Conservation (phyloP, 495 filamentous ascomycete genomes). For the Talaromyces proteolyticus region DNA sequence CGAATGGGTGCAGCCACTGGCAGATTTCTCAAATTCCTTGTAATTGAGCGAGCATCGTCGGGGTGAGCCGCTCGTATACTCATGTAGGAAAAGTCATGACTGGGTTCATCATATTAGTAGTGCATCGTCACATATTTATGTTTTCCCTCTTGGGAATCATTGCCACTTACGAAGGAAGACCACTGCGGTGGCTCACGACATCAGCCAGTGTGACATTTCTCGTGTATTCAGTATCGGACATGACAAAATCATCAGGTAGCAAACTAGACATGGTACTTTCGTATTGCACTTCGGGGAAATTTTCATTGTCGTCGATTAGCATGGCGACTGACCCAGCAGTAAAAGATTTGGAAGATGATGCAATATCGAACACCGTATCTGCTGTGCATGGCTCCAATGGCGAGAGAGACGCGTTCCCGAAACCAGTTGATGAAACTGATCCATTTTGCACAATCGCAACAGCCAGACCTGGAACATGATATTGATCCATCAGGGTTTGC, state of each 20-base stretch:
- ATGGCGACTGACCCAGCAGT: constrained; percentile 20
- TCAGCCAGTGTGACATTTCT: constrained; percentile 20
- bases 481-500: constrained; percentile 5
- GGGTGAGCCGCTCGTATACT: constrained; percentile 6
- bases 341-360: constrained; percentile 16
- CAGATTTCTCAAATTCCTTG: constrained; percentile 29
- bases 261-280: constrained; percentile 15
- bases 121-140: not conserved
- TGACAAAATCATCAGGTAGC: constrained; percentile 22
- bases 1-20: constrained; percentile 28
- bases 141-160: too few species aligned
- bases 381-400: constrained; percentile 5
- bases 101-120: not conserved
- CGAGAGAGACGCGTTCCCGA: not conserved
- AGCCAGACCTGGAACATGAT: constrained; percentile 8
- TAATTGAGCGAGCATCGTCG: constrained; percentile 14
- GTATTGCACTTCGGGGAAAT: constrained; percentile 18
- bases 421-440: constrained; percentile 3
- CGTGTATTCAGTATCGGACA: constrained; percentile 15
- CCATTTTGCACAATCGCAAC: constrained; percentile 7
- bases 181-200: constrained; percentile 17
- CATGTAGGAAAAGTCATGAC: constrained; percentile 13
- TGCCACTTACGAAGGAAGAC: constrained; percentile 16
- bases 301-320: constrained; percentile 16
- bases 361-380: constrained; percentile 15